Percentiles rank a stretch among this genome's conserved stretches.
These are phyloP conservation scores for Lentinula detonsa DNA, from an alignment of 768 basidiomycete genomes.

Conservation along the genomic window DNA sequence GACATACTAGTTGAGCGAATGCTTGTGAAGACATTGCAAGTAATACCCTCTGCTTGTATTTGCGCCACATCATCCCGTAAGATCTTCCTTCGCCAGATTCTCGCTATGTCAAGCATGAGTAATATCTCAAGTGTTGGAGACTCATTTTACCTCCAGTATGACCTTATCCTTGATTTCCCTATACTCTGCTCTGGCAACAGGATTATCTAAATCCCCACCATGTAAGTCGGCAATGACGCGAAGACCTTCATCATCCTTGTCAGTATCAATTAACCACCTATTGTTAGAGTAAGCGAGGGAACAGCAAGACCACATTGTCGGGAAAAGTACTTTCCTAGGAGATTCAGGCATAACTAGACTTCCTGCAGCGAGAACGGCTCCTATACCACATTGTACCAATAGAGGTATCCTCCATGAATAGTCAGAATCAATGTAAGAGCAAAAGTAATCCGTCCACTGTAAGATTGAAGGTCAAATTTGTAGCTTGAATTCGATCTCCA, in stretches of 20 bases:
- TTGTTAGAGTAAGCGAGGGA: not conserved
- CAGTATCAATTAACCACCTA: slow-evolving; percentile 88
- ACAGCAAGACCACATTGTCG: not conserved
- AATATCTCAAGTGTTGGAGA: not conserved
- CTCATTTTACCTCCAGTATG: slow-evolving; percentile 49
- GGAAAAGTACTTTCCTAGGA: slow-evolving; percentile 50
- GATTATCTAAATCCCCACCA: slow-evolving; percentile 69
- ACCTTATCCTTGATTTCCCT: slow-evolving; percentile 84
- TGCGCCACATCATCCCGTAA: slow-evolving; percentile 80
- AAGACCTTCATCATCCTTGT: slow-evolving; percentile 81
- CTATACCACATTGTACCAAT: slow-evolving; percentile 84
- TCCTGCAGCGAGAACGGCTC: slow-evolving; percentile 70
- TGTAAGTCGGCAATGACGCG: slow-evolving; percentile 84
- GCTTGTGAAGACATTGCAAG: slow-evolving; percentile 95
- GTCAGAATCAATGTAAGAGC: slow-evolving; percentile 82
- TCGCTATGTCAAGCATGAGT: slow-evolving; percentile 38
- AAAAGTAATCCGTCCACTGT: slow-evolving; percentile 93
- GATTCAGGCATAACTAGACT: slow-evolving; percentile 86
- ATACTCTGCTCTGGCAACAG: slow-evolving; percentile 72
- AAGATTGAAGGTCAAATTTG: not conserved
- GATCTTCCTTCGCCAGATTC: slow-evolving; percentile 69
- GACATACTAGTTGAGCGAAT: slow-evolving; percentile 85
- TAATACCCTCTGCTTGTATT: slow-evolving; percentile 81
- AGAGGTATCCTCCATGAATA: slow-evolving; percentile 90
- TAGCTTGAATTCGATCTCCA: not conserved